Evolutionary conservation across 192 early-diverging fungal genomes (phyloP).

Genomic region (Pilobolus umbonatus): DNA sequence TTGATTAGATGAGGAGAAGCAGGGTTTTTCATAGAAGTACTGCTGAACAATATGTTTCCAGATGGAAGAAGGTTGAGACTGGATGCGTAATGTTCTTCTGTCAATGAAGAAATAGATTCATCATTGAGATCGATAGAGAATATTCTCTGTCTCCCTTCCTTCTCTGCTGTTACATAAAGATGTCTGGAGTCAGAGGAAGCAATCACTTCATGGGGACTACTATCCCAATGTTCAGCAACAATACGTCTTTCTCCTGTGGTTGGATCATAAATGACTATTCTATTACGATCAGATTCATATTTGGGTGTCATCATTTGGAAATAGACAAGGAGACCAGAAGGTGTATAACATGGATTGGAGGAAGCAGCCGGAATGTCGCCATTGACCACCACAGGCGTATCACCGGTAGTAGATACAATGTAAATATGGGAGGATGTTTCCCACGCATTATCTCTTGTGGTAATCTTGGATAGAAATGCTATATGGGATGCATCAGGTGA

Average conservation of each 20-base stretch:
- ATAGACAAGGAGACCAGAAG: slow-evolving; percentile 65
- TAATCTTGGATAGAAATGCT: slow-evolving; percentile 70
- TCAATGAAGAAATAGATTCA: slow-evolving; percentile 42
- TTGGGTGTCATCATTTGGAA: slow-evolving; percentile 67
- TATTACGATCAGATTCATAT: slow-evolving; percentile 78
- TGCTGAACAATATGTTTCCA: slow-evolving; percentile 42
- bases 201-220: slow-evolving; percentile 49
- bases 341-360: slow-evolving; percentile 56
- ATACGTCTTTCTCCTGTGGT: slow-evolving; percentile 29
- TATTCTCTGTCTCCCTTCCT: slow-evolving; percentile 61
- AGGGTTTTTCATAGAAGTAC: slow-evolving; percentile 40
- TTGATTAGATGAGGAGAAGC: slow-evolving; percentile 33
- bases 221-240: slow-evolving; percentile 58
- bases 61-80: slow-evolving; percentile 39
- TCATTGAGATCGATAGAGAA: slow-evolving; percentile 55
- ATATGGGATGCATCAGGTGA: slow-evolving; percentile 58
- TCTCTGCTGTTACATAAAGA: slow-evolving; percentile 60
- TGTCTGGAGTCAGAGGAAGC: slow-evolving; percentile 55
- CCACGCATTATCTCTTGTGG: slow-evolving; percentile 64
- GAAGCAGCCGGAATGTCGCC: slow-evolving; percentile 52
- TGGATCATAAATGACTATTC: slow-evolving; percentile 55
- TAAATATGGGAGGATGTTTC: slow-evolving; percentile 71
- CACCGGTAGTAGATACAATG: slow-evolving; percentile 49
- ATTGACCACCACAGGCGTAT: slow-evolving; percentile 42
- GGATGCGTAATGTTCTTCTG: slow-evolving; percentile 44